Percentiles rank a stretch among this genome's conserved stretches.
Evolutionary conservation across 78 protist species (phyloP).

Genomic region (Guillardia theta): DNA sequence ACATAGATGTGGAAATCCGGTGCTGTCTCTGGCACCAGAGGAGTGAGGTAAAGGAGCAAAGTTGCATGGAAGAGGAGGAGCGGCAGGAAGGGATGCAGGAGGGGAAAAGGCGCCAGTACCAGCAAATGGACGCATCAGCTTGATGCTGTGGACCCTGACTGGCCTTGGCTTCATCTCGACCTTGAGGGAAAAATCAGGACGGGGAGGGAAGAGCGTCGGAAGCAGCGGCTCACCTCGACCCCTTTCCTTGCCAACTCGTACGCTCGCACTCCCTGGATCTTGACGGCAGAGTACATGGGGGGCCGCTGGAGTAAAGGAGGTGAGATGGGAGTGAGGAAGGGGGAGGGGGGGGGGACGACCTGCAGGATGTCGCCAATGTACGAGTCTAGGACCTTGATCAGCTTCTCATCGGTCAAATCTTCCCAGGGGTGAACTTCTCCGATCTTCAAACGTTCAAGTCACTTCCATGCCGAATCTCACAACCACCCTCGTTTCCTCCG

Average conservation of each 20-base stretch:
- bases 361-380: too few species aligned
- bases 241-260: background rate
- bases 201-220: background rate
- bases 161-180: background rate
- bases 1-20: background rate
- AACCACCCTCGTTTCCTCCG: background rate
- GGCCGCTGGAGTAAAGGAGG: background rate
- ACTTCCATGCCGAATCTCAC: background rate
- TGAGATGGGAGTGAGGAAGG: background rate
- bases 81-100: background rate
- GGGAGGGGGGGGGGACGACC: too few species aligned
- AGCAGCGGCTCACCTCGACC: background rate
- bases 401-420: background rate
- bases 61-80: background rate
- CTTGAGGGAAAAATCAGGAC: background rate
- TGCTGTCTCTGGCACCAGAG: background rate
- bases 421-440: background rate
- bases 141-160: background rate
- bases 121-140: background rate
- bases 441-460: background rate
- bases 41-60: background rate
- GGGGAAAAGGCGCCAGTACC: background rate
- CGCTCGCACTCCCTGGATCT: background rate
- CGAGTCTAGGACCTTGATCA: too few species aligned
- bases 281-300: background rate